phyloP scores from a whole-genome alignment of 345 rosid genomes.

The Eucalyptus sp. region DNA sequence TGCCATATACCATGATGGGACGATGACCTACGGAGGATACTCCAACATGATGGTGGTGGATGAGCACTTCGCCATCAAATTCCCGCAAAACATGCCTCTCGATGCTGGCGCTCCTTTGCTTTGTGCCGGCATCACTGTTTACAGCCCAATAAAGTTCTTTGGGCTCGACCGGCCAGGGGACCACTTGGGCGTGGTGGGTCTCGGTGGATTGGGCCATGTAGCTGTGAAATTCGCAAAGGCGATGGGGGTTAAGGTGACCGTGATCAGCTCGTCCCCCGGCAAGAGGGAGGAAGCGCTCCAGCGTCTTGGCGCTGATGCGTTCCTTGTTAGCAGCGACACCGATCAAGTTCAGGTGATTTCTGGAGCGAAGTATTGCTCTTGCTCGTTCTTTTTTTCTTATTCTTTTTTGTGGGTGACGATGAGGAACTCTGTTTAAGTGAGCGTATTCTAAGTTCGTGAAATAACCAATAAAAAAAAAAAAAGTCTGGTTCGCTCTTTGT shows the following conservation, averaged over 20 bases:
- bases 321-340: constrained; percentile 23
- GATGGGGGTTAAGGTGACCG: constrained; percentile 27
- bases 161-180: constrained; percentile 19
- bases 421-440: too few species aligned
- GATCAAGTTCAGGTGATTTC: constrained; percentile 16
- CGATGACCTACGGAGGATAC: constrained; percentile 21
- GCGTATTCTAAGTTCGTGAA: too few species aligned
- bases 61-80: constrained; percentile 32
- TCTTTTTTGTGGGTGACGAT: too few species aligned
- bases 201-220: constrained; percentile 46
- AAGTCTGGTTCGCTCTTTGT: background rate
- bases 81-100: constrained; percentile 44
- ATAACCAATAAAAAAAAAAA: too few species aligned
- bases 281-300: constrained; percentile 30
- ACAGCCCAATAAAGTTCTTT: constrained; percentile 46
- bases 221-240: constrained; percentile 47
- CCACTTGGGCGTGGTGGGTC: constrained; percentile 32
- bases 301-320: constrained; percentile 28
- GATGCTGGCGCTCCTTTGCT: constrained; percentile 53
- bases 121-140: constrained; percentile 65
- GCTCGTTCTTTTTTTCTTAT: too few species aligned
- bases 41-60: constrained; percentile 42
- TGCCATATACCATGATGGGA: constrained; percentile 8
- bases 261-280: constrained; percentile 32
- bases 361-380: background rate